Percentiles rank a stretch among this genome's conserved stretches.
These are phyloP conservation scores for Trichoderma atrobrunneum DNA, from an alignment of 2,329 filamentous ascomycete genomes.

Conservation along the genomic window DNA sequence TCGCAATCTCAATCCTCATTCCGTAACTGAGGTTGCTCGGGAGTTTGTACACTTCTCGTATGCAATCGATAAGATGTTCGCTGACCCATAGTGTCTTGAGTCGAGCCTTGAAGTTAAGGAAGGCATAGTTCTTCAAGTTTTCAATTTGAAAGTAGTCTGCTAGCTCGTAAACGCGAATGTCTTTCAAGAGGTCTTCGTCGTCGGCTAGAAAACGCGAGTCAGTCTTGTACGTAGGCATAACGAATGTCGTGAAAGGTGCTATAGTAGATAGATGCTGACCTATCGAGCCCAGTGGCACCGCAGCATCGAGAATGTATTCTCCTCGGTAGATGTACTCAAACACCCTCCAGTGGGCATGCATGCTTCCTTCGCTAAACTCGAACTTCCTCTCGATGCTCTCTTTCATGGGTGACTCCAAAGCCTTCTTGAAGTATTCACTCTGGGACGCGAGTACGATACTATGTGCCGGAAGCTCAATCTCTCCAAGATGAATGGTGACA, in stretches of 20 bases:
- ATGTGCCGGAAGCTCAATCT: background rate
- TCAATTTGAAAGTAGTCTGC: conserved; percentile 6
- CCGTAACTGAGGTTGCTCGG: background rate
- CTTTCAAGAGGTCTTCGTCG: conserved; percentile 3
- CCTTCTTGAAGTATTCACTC: conserved; percentile 1
- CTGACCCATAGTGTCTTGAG: background rate
- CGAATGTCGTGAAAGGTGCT: background rate
- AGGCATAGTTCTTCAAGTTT: background rate
- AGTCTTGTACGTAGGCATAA: background rate
- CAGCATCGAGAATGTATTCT: background rate
- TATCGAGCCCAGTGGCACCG: background rate
- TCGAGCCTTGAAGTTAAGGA: background rate
- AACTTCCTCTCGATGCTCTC: conserved; percentile 6
- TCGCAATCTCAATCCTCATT: background rate
- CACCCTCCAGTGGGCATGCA: conserved; percentile 20
- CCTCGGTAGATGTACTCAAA: conserved; percentile 20
- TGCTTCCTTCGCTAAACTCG: conserved; percentile 1
- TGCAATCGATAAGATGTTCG: background rate
- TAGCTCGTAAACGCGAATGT: conserved; percentile 15
- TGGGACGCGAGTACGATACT: background rate
- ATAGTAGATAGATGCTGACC: background rate
- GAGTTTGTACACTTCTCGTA: conserved; percentile 1
- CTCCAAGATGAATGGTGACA: background rate
- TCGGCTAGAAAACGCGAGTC: background rate
- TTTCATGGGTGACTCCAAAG: background rate